These are phyloP conservation scores for Eragrostis curvula DNA, from an alignment of 176 grass and related monocot species.

Conservation along the genomic window DNA sequence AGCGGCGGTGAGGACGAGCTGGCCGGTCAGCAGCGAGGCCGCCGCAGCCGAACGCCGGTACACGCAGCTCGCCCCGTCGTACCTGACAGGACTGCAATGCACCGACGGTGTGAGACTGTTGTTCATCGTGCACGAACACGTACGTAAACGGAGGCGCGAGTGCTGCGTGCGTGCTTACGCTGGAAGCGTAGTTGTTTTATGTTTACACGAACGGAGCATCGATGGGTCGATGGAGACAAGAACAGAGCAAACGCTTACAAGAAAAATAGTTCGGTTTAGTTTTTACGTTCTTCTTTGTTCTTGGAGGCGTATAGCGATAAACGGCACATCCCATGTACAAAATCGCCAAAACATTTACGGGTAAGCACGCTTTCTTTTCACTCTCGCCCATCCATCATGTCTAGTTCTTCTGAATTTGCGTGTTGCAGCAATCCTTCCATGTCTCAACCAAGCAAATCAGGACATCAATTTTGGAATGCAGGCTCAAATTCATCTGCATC, in stretches of 20 bases:
- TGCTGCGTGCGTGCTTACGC: not conserved
- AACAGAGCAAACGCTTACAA: not conserved
- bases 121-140: not conserved
- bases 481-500: too few relatives aligned
- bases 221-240: not conserved
- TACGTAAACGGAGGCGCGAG: not conserved
- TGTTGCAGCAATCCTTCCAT: too few relatives aligned
- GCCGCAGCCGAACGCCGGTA: constrained; percentile 34
- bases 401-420: too few relatives aligned
- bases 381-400: too few relatives aligned
- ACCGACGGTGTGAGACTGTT: too few relatives aligned
- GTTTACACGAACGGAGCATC: too few relatives aligned
- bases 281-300: not conserved
- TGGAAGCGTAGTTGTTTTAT: too few relatives aligned
- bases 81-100: constrained; percentile 32
- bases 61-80: constrained; percentile 27
- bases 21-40: constrained; percentile 11
- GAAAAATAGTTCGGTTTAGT: too few relatives aligned
- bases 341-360: not conserved
- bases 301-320: not conserved
- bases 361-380: too few relatives aligned
- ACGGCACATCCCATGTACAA: not conserved
- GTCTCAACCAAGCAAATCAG: too few relatives aligned
- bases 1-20: constrained; percentile 27
- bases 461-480: too few relatives aligned